Evolutionary conservation across 352 stramenopile species (phyloP).

Genomic region (Pythium vanterpoolii): DNA sequence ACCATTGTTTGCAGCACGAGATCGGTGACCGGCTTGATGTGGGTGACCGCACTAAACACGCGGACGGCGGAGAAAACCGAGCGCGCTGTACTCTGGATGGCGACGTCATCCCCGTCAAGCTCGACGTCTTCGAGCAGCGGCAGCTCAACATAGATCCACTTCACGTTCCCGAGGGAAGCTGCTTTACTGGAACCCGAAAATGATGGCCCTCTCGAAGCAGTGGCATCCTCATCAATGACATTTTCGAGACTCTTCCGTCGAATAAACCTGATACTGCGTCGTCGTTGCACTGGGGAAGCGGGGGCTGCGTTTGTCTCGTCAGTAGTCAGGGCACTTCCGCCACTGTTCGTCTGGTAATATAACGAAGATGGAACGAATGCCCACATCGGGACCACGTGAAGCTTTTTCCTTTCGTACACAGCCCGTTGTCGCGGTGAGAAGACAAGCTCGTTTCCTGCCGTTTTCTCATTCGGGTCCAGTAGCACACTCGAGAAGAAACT

Average conservation of each 20-base stretch:
- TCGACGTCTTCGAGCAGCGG: constrained; percentile 23
- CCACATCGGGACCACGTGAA: constrained; percentile 20
- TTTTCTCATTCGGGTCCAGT: not conserved
- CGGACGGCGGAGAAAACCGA: constrained; percentile 32
- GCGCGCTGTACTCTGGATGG: constrained; percentile 33
- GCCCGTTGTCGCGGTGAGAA: constrained; percentile 15
- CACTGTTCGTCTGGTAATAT: constrained; percentile 22
- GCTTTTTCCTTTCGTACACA: constrained; percentile 14
- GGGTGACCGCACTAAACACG: constrained; percentile 7
- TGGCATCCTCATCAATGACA: not conserved
- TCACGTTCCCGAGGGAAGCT: constrained; percentile 7
- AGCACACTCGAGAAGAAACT: constrained; percentile 14
- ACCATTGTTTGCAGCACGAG: constrained; percentile 17
- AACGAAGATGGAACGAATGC: constrained; percentile 25
- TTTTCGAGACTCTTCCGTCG: constrained; percentile 23
- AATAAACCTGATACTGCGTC: constrained; percentile 22
- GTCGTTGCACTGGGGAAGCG: constrained; percentile 4
- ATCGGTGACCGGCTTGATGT: constrained; percentile 11
- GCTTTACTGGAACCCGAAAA: not conserved
- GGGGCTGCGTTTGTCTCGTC: not conserved
- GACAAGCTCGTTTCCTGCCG: not conserved
- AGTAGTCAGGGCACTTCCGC: not conserved
- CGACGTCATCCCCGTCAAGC: constrained; percentile 14
- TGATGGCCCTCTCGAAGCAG: not conserved
- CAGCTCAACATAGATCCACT: constrained; percentile 57